Conservation (phyloP, 2,329 filamentous ascomycete genomes). For the Pseudogymnoascus sp. region DNA sequence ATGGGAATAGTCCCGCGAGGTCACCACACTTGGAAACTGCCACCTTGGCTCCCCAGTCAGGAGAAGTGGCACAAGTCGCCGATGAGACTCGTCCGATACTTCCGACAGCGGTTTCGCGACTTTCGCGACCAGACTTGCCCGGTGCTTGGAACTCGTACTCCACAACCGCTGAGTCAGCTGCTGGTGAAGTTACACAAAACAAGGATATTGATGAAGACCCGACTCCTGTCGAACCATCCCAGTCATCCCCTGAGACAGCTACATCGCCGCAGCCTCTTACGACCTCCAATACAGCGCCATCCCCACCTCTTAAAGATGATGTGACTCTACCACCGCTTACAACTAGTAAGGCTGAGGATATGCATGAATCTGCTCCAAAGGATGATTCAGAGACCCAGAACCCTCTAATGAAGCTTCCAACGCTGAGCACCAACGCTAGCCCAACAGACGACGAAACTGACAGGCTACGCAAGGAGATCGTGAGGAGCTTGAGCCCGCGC, state of each 20-base stretch:
- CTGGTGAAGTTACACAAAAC: background rate
- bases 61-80: slow-evolving; percentile 38
- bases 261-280: slow-evolving; percentile 17
- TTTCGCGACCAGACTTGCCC: slow-evolving; percentile 25
- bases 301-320: slow-evolving; percentile 40
- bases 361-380: slow-evolving; percentile 5
- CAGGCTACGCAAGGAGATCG: slow-evolving; percentile 65
- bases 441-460: slow-evolving; percentile 55
- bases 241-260: background rate
- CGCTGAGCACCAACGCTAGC: slow-evolving; percentile 18
- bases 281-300: slow-evolving; percentile 35
- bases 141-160: slow-evolving; percentile 28
- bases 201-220: slow-evolving; percentile 18
- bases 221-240: slow-evolving; percentile 10
- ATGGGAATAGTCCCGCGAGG: slow-evolving; percentile 54
- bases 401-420: slow-evolving; percentile 17
- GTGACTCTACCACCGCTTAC: slow-evolving; percentile 15
- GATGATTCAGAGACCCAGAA: slow-evolving; percentile 12
- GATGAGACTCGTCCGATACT: slow-evolving; percentile 26
- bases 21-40: slow-evolving; percentile 44
- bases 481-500: slow-evolving; percentile 56
- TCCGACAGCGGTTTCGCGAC: slow-evolving; percentile 9
- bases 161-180: slow-evolving; percentile 15
- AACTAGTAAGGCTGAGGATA: slow-evolving; percentile 13
- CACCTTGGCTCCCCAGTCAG: slow-evolving; percentile 32